Evolutionary conservation across 1,284 basidiomycete genomes (phyloP), one percentile per base, ranked within the genome.

Genomic region (Pascua guehoae): DNA sequence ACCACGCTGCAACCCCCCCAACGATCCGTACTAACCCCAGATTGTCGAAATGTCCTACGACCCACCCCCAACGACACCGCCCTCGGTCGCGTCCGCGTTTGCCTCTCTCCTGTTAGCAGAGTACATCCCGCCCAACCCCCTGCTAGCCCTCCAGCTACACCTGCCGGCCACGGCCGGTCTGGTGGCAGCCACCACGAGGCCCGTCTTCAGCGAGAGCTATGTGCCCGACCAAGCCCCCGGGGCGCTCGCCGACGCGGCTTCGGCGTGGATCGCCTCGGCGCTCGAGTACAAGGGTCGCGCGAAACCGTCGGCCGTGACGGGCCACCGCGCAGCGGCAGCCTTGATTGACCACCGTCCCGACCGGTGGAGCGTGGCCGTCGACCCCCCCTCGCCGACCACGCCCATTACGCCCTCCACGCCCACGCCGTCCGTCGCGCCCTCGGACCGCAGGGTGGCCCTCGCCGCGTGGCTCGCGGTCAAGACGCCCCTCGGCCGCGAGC

Each of bases 361-460:
- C 11, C 53, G 53, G 12, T 58, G 57, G 57, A 53, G 57, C 24
- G 52, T 47, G 37, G 17, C 70, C 81, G 93, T 38, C 73, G 77
- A 43, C 78, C 83, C 18, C 78, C 91, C 16, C 73, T 93, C 54
- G 67, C 80, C 2, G 85, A 86, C 43, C 77, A 91, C 48, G 56
- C 62, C 16, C 37, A 55, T 12, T 82, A 24, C 38, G 40, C 88
- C 63, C 85, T 86, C 5, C n/a, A 50, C 48, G n/a, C 54, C 48
- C 12, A 38, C 36, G 36, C 14, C 16, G 8, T n/a, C 24, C 51
- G 42, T 18, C 9, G n/a, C 40, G 4, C 38, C 16, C 4, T n/a
- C 17, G 12, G 43, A 32, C 39, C 41, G 52, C 24, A 45, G 49
- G 16, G 47, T 60, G 32, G 17, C 46, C 7, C 54, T 60, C 41